Base-by-base conservation (phyloP, 2,329 filamentous ascomycete species). In the Epichloe typhina region DNA sequence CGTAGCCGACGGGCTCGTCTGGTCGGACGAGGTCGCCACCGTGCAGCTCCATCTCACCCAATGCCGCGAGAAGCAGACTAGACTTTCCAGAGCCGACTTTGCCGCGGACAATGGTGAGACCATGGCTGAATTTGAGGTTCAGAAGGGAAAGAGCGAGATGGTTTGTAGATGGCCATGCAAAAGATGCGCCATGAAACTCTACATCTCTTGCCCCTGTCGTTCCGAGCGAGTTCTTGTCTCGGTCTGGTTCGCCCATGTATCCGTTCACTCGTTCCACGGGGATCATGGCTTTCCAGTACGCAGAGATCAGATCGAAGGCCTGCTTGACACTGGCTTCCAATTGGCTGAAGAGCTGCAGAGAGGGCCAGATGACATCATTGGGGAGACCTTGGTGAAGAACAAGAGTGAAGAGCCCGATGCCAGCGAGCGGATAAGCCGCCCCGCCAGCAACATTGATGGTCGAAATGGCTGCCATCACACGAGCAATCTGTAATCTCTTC, bases 201-300 rank as follows among this genome's bases (percentile, higher is more conserved):
- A 83, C 69, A 15, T 74, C 68, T 9, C 51, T 57, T 6, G 55
- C 64, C 44, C 54, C 55, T 12, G 51, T 52, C 3, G 72, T 66
- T 8, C 62, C 62, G 4, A 66, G 59, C 4, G 70, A 68, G 3
- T 65, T 64, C 31, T 76, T 72, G 33, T 79, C 76, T 57, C 88
- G 88, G 59, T 95, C 81, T 0, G 87, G 87, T 64, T 95, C 89
- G 0, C 73, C 70, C 87, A 95, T 94, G 67, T 94, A 95, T 21
- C 79, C 76, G 59, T 95, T 86, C 19, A 95, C 88, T 56, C 89
- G 83, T 8, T 78, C 80, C 55, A 95, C 80, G 0, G 89, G 85
- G 17, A 95, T 83, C n/a, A 79, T 82, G 0, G 88, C 86, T 59
- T 95, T 94, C 56, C 94, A 75, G 4, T 91, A 68, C 0, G 84